These are phyloP conservation scores for Fonsecaea multimorphosa DNA, from an alignment of 2,329 filamentous ascomycete species.

Conservation along the genomic window DNA sequence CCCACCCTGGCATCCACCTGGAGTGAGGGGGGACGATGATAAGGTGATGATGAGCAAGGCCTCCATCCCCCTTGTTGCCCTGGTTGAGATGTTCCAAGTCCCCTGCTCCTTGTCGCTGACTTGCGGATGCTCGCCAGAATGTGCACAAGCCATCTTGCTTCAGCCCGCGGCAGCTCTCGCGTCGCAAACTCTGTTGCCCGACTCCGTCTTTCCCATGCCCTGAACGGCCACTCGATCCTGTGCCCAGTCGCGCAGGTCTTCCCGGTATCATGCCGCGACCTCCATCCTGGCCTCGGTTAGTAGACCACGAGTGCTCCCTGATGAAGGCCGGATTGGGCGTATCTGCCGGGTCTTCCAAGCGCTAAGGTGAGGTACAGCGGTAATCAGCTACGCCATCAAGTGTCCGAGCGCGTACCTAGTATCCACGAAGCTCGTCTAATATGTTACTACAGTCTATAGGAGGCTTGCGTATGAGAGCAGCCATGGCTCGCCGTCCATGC, in stretches of 20 bases:
- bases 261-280: constrained; percentile 39
- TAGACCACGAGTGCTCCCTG: constrained; percentile 9
- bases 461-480: background rate
- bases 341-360: constrained; percentile 15
- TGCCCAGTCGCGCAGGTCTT: background rate
- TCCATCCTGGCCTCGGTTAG: constrained; percentile 45
- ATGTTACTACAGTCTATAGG: background rate
- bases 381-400: constrained; percentile 11
- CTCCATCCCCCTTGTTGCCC: constrained; percentile 4
- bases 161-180: constrained; percentile 25
- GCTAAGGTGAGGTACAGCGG: constrained; percentile 32
- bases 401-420: background rate
- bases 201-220: constrained; percentile 47
- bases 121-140: constrained; percentile 27
- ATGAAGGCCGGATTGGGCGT: constrained; percentile 19
- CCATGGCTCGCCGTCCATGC: background rate
- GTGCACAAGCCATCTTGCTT: constrained; percentile 26
- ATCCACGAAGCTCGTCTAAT: background rate
- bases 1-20: too few species aligned
- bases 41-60: constrained; percentile 27
- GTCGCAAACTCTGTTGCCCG: constrained; percentile 9
- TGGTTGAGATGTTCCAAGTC: constrained; percentile 5
- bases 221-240: constrained; percentile 2
- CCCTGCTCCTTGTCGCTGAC: constrained; percentile 30
- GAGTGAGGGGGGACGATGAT: constrained; percentile 25